Base-by-base conservation (phyloP, 345 rosid species). In the Arabis alpina region DNA sequence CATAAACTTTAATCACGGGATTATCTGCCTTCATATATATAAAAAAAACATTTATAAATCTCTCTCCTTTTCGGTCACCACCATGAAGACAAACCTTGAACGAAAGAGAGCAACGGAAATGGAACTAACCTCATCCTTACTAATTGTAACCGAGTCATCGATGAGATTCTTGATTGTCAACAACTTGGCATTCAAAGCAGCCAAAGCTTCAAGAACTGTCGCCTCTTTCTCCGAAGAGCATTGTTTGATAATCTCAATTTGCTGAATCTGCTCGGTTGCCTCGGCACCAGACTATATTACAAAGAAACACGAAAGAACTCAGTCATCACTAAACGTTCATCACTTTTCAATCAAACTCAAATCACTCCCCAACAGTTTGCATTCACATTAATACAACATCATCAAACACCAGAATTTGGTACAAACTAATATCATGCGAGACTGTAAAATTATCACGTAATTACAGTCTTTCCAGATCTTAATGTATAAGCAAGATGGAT, bases 81-180 rank as follows among this genome's bases (percentile, higher is more conserved):
- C 87, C 61, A 49, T 3, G 12, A 0, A 2, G 1, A 2, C 1
- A 44, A 57, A 24, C 30, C 44, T 25, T 19, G 0, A 27, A 45
- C 6, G 27, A 3, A 23, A n/a, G 39, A 16, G 36, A 28, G 32
- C 32, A 28, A 28, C 4, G 4, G 8, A 39, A 32, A 32, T 42
- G 34, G 45, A 34, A 71, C 63, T 15, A 43, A 91, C 98, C 90
- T 93, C 97, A 66, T 93, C 89, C 16, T 89, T 54, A 32, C 76
- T 68, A 70, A 91, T 50, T 1, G 91, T 93, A 50, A 93, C 98
- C 0, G 98, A 85, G 76, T 91, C 96, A 68, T 89, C 97, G 42
- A 93, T 83, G 25, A 93, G 85, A 80, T 93, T 93, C 25, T 96
- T 96, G 62, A 93, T 81, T 0, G 77, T 73, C 68, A 72, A 86